phyloP scores from a whole-genome alignment of 768 basidiomycete genomes.

The Russula vinacea region DNA sequence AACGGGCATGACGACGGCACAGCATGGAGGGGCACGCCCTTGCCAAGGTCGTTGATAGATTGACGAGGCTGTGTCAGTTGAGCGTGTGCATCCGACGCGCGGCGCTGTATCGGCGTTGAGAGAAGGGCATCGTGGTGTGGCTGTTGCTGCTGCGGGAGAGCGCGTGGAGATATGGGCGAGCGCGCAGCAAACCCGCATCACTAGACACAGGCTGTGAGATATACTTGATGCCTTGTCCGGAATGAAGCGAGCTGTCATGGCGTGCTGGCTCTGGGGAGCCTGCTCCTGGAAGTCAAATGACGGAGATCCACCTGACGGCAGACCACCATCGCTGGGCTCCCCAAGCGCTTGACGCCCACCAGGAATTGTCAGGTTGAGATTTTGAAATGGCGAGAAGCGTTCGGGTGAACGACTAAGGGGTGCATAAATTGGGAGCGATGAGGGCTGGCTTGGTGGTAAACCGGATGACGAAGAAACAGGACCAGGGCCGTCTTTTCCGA shows the following conservation, averaged over 20 bases:
- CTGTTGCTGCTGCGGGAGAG: conserved; percentile 32
- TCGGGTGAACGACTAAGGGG: conserved; percentile 60
- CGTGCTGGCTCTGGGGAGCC: conserved; percentile 34
- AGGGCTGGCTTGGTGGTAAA: conserved; percentile 60
- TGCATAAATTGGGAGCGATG: conserved; percentile 74
- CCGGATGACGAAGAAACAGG: conserved; percentile 41
- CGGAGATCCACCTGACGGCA: conserved; percentile 52
- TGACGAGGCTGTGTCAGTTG: conserved; percentile 30
- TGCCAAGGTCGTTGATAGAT: conserved; percentile 62
- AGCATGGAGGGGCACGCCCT: conserved; percentile 81
- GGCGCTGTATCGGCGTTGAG: conserved; percentile 36
- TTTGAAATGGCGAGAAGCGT: conserved; percentile 52
- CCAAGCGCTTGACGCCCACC: conserved; percentile 49
- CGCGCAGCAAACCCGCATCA: conserved; percentile 37
- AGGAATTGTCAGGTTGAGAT: conserved; percentile 61
- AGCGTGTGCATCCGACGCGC: conserved; percentile 40
- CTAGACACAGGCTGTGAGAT: conserved; percentile 44
- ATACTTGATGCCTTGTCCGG: conserved; percentile 63
- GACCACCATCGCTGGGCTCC: conserved; percentile 61
- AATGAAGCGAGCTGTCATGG: conserved; percentile 57
- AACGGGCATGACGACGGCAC: conserved; percentile 86
- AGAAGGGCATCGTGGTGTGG: conserved; percentile 18
- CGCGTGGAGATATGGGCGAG: conserved; percentile 58
- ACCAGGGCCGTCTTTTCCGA: conserved; percentile 46
- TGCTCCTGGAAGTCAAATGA: conserved; percentile 45